Conservation (phyloP, 192 early-diverging fungal genomes). For the Entomortierella beljakovae region DNA sequence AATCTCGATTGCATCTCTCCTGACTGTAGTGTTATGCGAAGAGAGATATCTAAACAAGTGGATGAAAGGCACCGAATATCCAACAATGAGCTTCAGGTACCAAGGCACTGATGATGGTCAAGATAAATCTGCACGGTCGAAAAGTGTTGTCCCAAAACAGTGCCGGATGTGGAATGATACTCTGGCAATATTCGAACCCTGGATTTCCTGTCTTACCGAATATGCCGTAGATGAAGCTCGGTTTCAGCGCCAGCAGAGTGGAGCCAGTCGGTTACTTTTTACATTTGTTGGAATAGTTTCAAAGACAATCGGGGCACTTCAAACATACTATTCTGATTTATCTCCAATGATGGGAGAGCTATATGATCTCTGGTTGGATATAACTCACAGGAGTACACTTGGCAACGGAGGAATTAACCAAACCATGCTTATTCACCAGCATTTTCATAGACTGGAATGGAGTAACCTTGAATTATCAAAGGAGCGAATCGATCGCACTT, state of each 20-base stretch:
- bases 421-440: constrained; percentile 47
- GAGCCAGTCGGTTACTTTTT: constrained; percentile 43
- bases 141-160: neutral
- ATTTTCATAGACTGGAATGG: constrained; percentile 46
- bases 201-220: constrained; percentile 42
- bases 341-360: constrained; percentile 16
- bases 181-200: constrained; percentile 30
- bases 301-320: constrained; percentile 34
- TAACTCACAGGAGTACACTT: constrained; percentile 14
- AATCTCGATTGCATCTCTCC: constrained; percentile 38
- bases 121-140: neutral
- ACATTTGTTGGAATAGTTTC: constrained; percentile 39
- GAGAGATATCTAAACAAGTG: constrained; percentile 37
- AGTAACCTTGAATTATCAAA: constrained; percentile 16
- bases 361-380: constrained; percentile 36
- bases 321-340: constrained; percentile 9
- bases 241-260: constrained; percentile 48
- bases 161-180: constrained; percentile 43
- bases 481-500: constrained; percentile 9
- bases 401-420: constrained; percentile 39
- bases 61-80: constrained; percentile 24
- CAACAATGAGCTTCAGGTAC: neutral
- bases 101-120: neutral
- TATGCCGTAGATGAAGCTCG: constrained; percentile 27
- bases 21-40: constrained; percentile 39